Base-by-base conservation (phyloP, 2,329 filamentous ascomycete genomes). In the Geoglossum cookeanum region DNA sequence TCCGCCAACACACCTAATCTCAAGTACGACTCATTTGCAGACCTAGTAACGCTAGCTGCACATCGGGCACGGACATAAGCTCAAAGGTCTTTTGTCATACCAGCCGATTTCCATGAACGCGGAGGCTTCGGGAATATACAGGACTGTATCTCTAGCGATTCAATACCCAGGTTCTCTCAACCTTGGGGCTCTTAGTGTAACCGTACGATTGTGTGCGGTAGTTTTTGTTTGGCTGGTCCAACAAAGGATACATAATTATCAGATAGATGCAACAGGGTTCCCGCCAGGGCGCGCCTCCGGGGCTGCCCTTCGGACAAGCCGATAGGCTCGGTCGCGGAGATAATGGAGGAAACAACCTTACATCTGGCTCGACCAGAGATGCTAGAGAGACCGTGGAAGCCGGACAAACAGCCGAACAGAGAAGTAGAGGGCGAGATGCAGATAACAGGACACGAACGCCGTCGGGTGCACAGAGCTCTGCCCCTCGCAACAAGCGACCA, bases 211-310 rank as follows among this genome's bases (percentile, higher is more conserved):
- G 42, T 22, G 39, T 52, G 17, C 29, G 7, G 29, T 49, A 11
- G 48, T 7, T 32, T 35, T 53, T 35, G 49, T 53, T 53, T 53
- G 49, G 49, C 49, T 35, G 49, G 49, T 17, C 49, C 49, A 53
- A 33, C 49, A 35, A 35, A 53, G 30, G 29, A 53, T 53, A 53
- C 42, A 33, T 35, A 35, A 37, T 53, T 13, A 17, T 53, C 29
- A 22, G 13, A 53, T 53, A 53, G 49, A 53, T 53, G 49, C 49
- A 53, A 53, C 49, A 53, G 22, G 49, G 5, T 53, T 35, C 49
- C 37, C 49, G 49, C 30, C 49, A 53, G 33, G 49, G 49, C 9
- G 32, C 49, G 49, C 49, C 49, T 53, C 49, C 30, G 37, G 29
- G 49, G 49, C 49, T 45, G 42, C 42, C 42, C 22, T 45, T 45